Conservation (phyloP, 768 basidiomycete genomes). For the Rhodotorula diobovata region DNA sequence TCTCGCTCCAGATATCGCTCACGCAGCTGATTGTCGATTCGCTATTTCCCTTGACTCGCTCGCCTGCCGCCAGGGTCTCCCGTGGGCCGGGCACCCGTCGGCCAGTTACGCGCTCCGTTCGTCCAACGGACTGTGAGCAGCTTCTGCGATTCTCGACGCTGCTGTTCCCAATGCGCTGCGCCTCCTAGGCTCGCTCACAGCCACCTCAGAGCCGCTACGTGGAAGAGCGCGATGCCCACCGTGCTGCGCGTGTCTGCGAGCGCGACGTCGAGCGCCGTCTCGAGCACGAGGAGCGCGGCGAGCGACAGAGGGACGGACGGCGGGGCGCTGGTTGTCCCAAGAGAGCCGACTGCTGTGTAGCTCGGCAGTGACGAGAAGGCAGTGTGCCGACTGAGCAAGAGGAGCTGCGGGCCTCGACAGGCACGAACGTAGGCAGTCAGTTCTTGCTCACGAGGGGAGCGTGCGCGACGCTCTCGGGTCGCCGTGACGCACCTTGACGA, state of each 20-base stretch:
- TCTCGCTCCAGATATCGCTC: no score
- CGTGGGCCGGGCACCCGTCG: no score
- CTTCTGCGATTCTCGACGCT: neutral
- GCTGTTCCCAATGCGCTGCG: neutral
- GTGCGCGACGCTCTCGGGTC: no score
- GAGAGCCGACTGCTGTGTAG: neutral
- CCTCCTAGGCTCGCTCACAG: neutral
- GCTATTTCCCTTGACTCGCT: no score
- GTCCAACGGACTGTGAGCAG: no score
- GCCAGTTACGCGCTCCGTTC: no score
- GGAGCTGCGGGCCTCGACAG: neutral
- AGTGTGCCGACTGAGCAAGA: neutral
- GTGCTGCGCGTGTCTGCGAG: neutral
- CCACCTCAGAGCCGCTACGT: neutral
- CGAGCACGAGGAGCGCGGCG: constrained; percentile 5
- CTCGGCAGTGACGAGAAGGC: neutral
- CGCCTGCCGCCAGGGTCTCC: no score
- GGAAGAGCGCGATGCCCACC: neutral
- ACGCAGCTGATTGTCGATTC: no score
- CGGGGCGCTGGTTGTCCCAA: neutral
- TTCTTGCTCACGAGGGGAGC: no score
- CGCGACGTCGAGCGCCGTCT: constrained; percentile 19
- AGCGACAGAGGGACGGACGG: neutral
- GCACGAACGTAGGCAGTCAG: no score
- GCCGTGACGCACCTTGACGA: neutral